phyloP scores from a whole-genome alignment of 2,329 filamentous ascomycete genomes.

The Beauveria australis region DNA sequence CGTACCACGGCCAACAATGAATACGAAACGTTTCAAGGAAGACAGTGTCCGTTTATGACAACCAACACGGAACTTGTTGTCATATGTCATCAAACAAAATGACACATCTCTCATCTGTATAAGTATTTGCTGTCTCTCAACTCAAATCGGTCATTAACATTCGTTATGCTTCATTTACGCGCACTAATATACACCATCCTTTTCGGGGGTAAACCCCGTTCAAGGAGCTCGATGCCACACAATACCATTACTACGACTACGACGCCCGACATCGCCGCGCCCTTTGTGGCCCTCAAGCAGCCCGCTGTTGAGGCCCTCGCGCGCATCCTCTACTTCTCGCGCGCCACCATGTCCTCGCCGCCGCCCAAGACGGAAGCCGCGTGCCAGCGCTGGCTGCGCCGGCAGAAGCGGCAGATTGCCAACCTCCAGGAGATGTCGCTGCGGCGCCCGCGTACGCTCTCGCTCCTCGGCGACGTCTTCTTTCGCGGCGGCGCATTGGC shows the following conservation, averaged over 20 bases:
- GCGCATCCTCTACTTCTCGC: neutral
- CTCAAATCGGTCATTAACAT: neutral
- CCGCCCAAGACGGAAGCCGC: neutral
- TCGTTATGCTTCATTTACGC: no score
- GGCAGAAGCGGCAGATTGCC: neutral
- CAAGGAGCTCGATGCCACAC: neutral
- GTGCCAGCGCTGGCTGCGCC: neutral
- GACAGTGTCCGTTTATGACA: neutral
- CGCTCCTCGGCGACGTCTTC: slow-evolving; percentile 8
- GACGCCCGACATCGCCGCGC: neutral
- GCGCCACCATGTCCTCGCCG: neutral
- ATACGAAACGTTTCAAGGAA: neutral
- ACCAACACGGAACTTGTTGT: neutral
- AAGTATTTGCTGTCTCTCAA: neutral
- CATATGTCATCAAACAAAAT: neutral
- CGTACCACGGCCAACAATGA: neutral
- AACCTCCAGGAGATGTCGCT: neutral
- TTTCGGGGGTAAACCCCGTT: neutral
- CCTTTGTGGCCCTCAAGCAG: neutral
- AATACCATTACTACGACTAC: neutral
- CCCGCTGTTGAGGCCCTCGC: slow-evolving; percentile 1
- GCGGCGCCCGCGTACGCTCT: neutral
- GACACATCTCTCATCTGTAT: neutral
- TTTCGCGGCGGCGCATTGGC: slow-evolving; percentile 25
- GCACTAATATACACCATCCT: no score